Conservation (phyloP, 2,329 filamentous ascomycete species). For the Didymellaceae sp. region DNA sequence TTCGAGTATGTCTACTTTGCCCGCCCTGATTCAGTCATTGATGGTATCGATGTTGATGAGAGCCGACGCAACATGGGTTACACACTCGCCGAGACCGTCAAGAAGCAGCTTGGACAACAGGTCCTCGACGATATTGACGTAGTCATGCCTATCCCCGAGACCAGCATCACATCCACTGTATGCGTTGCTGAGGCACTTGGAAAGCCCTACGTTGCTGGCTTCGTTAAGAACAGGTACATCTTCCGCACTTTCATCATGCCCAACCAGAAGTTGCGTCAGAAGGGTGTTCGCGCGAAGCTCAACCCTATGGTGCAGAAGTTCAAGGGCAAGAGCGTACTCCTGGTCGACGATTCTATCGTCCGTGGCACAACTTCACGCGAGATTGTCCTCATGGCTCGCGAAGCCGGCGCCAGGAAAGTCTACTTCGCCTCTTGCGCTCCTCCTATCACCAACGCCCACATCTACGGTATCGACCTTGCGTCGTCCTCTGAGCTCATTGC, state of each 20-base stretch:
- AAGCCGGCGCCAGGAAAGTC: conserved; percentile 81
- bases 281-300: conserved; percentile 87
- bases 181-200: conserved; percentile 75
- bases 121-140: conserved; percentile 78
- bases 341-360: conserved; percentile 91
- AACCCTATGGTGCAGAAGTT: conserved; percentile 88
- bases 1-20: conserved; percentile 92
- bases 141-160: conserved; percentile 85
- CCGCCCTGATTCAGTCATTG: conserved; percentile 80
- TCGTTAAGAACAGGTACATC: conserved; percentile 89
- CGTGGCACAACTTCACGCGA: conserved; percentile 82
- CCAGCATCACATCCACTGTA: conserved; percentile 80
- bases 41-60: conserved; percentile 85
- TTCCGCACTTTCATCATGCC: conserved; percentile 90
- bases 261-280: conserved; percentile 78
- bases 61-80: conserved; percentile 87
- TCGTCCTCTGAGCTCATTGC: conserved; percentile 75
- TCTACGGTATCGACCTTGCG: conserved; percentile 81
- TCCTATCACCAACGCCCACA: conserved; percentile 83
- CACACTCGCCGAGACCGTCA: conserved; percentile 77
- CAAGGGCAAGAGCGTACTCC: conserved; percentile 75
- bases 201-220: conserved; percentile 80
- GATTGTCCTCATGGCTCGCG: conserved; percentile 82
- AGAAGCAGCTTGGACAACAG: conserved; percentile 70
- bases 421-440: conserved; percentile 85